phyloP scores from a whole-genome alignment of 495 filamentous ascomycete species.

The Xylaria palmicola region DNA sequence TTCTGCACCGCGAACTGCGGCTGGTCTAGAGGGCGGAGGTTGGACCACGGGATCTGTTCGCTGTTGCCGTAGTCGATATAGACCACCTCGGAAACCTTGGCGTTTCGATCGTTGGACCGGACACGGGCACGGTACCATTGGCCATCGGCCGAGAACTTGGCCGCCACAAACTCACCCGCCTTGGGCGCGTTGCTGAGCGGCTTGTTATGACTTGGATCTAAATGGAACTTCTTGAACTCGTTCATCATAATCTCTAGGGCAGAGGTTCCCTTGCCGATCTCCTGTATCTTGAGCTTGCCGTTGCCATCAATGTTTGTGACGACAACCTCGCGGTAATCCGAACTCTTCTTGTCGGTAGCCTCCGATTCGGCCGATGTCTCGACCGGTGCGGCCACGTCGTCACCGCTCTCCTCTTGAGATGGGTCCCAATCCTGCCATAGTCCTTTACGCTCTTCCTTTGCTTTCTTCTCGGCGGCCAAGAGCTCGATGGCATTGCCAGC shows the following conservation, averaged over 20 bases:
- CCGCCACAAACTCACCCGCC: constrained; percentile 85
- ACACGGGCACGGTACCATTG: constrained; percentile 94
- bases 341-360: constrained; percentile 56
- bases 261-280: constrained; percentile 77
- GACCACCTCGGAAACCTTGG: constrained; percentile 81
- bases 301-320: constrained; percentile 82
- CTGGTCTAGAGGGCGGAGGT: constrained; percentile 73
- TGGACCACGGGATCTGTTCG: constrained; percentile 79
- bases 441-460: constrained; percentile 83
- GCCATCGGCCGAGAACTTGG: constrained; percentile 80
- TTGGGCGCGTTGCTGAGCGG: constrained; percentile 77
- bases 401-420: constrained; percentile 65
- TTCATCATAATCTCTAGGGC: constrained; percentile 83
- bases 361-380: constrained; percentile 48
- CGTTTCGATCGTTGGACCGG: constrained; percentile 85
- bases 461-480: constrained; percentile 78
- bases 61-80: constrained; percentile 98
- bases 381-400: constrained; percentile 49
- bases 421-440: constrained; percentile 95
- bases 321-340: constrained; percentile 89
- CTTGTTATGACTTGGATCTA: constrained; percentile 68
- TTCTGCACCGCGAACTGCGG: constrained; percentile 74
- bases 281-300: constrained; percentile 81
- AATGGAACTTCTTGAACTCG: constrained; percentile 83
- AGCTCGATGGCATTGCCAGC: constrained; percentile 86